Evolutionary conservation across 2,329 filamentous ascomycete genomes (phyloP).

Genomic region (Pseudogymnoascus pannorum): DNA sequence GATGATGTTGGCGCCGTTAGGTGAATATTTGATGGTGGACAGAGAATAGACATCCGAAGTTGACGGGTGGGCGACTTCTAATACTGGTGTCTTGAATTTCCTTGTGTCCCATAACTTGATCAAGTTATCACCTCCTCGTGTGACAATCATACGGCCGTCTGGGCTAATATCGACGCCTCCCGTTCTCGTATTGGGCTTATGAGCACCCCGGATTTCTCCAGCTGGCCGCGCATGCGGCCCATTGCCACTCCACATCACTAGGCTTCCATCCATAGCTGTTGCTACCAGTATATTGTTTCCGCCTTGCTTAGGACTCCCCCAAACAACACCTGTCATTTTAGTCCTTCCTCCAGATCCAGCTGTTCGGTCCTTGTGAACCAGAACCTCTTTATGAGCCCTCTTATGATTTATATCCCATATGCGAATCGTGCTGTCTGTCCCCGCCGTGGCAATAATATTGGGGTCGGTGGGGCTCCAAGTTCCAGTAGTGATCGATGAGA

Average conservation of each 20-base stretch:
- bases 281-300: slow-evolving; percentile 71
- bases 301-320: slow-evolving; percentile 72
- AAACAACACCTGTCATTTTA: slow-evolving; percentile 87
- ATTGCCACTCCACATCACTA: slow-evolving; percentile 88
- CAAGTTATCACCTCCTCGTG: slow-evolving; percentile 79
- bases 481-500: slow-evolving; percentile 82
- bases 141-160: slow-evolving; percentile 85
- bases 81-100: slow-evolving; percentile 87
- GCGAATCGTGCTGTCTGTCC: slow-evolving; percentile 87
- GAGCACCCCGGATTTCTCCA: slow-evolving; percentile 77
- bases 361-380: slow-evolving; percentile 92
- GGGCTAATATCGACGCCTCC: slow-evolving; percentile 84
- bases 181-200: slow-evolving; percentile 79
- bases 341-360: slow-evolving; percentile 82
- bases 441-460: slow-evolving; percentile 81
- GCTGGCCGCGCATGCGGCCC: slow-evolving; percentile 77
- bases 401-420: slow-evolving; percentile 97
- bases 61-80: slow-evolving; percentile 69
- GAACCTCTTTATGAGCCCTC: slow-evolving; percentile 81
- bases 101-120: slow-evolving; percentile 97
- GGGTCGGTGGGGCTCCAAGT: slow-evolving; percentile 85
- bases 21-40: slow-evolving; percentile 83
- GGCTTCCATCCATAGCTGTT: slow-evolving; percentile 78
- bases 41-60: slow-evolving; percentile 79
- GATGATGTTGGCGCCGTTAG: slow-evolving; percentile 74